Base-by-base conservation (phyloP, 768 basidiomycete species). In the Pulveroboletus frians region DNA sequence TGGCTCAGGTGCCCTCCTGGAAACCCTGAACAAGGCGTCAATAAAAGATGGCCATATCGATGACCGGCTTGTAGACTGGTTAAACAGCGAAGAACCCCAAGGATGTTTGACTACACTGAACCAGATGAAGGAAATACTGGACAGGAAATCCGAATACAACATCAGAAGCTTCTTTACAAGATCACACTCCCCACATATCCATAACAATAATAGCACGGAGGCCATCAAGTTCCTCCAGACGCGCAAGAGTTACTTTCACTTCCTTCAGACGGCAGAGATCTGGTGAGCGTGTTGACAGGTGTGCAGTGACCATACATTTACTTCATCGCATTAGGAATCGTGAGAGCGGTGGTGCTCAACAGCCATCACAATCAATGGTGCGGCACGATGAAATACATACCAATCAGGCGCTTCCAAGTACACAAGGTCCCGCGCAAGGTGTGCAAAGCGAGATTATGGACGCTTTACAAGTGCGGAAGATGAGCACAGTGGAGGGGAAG, bases 11-110 rank as follows among this genome's bases (percentile, higher is more conserved):
- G 34, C 50, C 17, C 5, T 49, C 26, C 41, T 52, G 15, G 54
- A 49, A 37, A 37, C 38, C 2, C 47, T 49, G 27, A 49, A 56
- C 27, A 46, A 44, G 32, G 38, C 38, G 0, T 27, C 39, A 9
- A n/a, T 43, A 0, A 31, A 43, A 13, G 41, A 31, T 13, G 29
- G 41, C 5, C 18, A 9, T 31, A 9, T 2, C 29, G 29, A 31
- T 29, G 41, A 31, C 18, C 17, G 41, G 4, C 41, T 43, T 2
- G 14, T 31, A 17, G 41, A 20, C 4, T 43, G 41, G 41, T 43
- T 43, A 3, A 43, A 43, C 1, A 5, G 18, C 17, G 14, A 31
- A 5, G 41, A 43, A 43, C 41, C 18, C 13, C 18, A 31, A 20
- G 18, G 29, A 17, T 20, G 29, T 42, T 5, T 42, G 41, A 11